These are phyloP conservation scores for Paraglomus brasilianum DNA, from an alignment of 192 early-diverging fungal genomes.

Conservation along the genomic window DNA sequence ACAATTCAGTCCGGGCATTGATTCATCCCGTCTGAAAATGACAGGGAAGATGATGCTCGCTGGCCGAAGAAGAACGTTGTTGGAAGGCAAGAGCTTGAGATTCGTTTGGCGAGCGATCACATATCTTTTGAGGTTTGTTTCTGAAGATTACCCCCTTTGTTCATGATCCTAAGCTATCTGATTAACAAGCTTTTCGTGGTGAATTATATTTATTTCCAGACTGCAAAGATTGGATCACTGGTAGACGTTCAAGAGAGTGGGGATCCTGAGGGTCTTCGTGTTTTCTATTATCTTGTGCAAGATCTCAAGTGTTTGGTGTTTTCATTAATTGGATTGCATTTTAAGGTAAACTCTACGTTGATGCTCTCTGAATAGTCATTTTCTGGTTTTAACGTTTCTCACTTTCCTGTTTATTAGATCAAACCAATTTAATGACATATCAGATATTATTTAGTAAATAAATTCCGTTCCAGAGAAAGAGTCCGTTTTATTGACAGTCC, in stretches of 20 bases:
- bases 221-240: conserved; percentile 88
- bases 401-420: no score
- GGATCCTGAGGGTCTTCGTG: conserved; percentile 92
- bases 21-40: no score
- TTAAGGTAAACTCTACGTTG: conserved; percentile 80
- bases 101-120: conserved; percentile 84
- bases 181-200: conserved; percentile 26
- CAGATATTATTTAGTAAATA: no score
- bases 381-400: no score
- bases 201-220: conserved; percentile 45
- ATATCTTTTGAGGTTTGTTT: conserved; percentile 82
- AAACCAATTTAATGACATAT: no score
- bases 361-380: neutral
- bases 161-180: conserved; percentile 5
- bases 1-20: no score
- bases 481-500: no score
- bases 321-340: conserved; percentile 92
- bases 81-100: conserved; percentile 93
- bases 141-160: neutral
- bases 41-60: conserved; percentile 81
- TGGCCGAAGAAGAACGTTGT: conserved; percentile 92
- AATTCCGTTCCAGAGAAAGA: no score
- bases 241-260: conserved; percentile 84
- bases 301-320: conserved; percentile 96
- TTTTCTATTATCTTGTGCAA: conserved; percentile 97